Evolutionary conservation across 306 rosid genomes (phyloP).

Genomic region (Sicyos edulis): DNA sequence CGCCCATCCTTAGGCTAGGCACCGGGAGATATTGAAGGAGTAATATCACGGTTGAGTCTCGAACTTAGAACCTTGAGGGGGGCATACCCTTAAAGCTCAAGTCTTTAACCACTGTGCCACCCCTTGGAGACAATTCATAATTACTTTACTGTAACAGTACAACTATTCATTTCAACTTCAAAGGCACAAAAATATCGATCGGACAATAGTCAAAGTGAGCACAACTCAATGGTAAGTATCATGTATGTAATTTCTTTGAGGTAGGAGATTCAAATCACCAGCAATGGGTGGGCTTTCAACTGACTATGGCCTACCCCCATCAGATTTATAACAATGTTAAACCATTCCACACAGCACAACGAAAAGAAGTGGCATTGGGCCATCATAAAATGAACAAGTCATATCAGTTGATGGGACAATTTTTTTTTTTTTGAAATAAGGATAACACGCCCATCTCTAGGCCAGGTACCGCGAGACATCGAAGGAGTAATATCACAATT

Average conservation of each 20-base stretch:
- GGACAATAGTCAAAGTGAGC: not conserved
- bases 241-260: not conserved
- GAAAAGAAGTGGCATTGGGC: too few species aligned
- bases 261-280: not conserved
- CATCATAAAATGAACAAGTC: slow-evolving; percentile 11
- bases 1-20: too few species aligned
- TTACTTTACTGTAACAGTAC: not conserved
- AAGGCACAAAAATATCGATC: not conserved
- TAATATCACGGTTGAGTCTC: too few species aligned
- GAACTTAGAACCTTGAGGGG: too few species aligned
- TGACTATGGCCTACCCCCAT: slow-evolving; percentile 16
- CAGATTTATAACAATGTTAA: not conserved
- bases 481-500: too few species aligned
- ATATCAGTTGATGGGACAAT: slow-evolving; percentile 5
- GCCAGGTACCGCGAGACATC: too few species aligned
- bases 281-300: not conserved
- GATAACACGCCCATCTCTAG: too few species aligned
- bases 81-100: too few species aligned
- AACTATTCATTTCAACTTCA: not conserved
- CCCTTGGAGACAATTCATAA: too few species aligned
- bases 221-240: not conserved
- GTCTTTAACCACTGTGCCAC: too few species aligned
- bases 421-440: too few species aligned
- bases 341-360: not conserved
- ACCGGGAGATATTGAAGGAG: too few species aligned